Evolutionary conservation across 2,329 filamentous ascomycete genomes (phyloP), one percentile per base, ranked within the genome.

Genomic region (Leptographium galeiforme): DNA sequence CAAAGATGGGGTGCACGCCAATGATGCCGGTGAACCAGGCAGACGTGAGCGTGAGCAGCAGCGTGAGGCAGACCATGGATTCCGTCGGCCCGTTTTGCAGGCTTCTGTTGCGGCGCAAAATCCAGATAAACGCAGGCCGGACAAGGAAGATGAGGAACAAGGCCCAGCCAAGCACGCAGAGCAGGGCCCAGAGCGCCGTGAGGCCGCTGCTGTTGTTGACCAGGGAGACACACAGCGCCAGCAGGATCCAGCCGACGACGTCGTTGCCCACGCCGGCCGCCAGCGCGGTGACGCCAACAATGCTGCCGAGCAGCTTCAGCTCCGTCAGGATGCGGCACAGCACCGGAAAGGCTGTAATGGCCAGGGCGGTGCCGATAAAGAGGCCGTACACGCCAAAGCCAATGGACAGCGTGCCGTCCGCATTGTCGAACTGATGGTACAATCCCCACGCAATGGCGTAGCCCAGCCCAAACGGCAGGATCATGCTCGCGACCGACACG

Each of bases 231-330:
- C 91, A 96, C 33, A 97, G 82, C 0, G 91, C 91, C 30, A 97
- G 81, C 16, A 97, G 73, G 59, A 96, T 84, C 91, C 91, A 97
- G 54, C 88, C 87, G 4, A 85, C 81, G 16, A 93, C 89, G 63
- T 97, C 91, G 64, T 97, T 96, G 1, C 88, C 89, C 14, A 96
- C 89, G 51, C 91, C 91, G 7, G 90, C 90, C 4, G 90, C 89
- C 10, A 96, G 75, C 2, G 90, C 87, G 40, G 94, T 94, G 39
- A 95, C 80, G 63, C 90, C 90, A 6, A 95, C 90, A 0, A 84
- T 79, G 2, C 89, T 93, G 53, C 78, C 72, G 6, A 97, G 81
- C 50, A 97, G 74, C 61, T 95, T 93, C 52, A 97, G 73, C 67
- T 95, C 90, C 0, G 89, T 91, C 59, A 97, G 72, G 59, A 97